A percentile compares a stretch with the other conserved stretches of the same genome.
phyloP scores from a whole-genome alignment of 306 rosid species.

The Quercus ilex region DNA sequence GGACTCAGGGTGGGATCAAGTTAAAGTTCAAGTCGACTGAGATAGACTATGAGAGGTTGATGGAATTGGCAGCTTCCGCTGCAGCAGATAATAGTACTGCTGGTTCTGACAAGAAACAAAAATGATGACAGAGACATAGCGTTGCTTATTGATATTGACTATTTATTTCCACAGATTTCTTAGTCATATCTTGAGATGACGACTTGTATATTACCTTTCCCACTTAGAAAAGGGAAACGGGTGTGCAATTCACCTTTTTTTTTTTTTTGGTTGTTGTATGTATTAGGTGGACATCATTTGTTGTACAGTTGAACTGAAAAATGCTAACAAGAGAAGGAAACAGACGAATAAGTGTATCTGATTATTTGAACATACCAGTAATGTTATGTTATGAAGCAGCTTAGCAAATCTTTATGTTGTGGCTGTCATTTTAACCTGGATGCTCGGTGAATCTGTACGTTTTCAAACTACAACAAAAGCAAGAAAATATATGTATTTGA shows the following conservation, averaged over 20 bases:
- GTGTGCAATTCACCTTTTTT: constrained; percentile 12
- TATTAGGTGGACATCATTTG: constrained; percentile 18
- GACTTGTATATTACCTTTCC: constrained; percentile 14
- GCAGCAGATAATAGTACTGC: constrained; percentile 21
- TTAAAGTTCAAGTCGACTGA: constrained; percentile 52
- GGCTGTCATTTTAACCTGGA: background rate
- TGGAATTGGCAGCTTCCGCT: constrained; percentile 46
- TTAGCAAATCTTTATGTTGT: background rate
- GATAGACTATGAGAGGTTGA: constrained; percentile 50
- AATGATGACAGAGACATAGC: background rate
- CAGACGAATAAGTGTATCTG: background rate
- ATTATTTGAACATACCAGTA: background rate
- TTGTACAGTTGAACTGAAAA: constrained; percentile 38
- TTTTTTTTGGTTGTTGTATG: constrained; percentile 22
- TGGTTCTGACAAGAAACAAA: constrained; percentile 40
- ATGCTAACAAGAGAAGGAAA: constrained; percentile 24
- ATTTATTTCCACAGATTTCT: background rate
- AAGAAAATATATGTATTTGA: background rate
- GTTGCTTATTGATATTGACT: background rate
- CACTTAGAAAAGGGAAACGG: constrained; percentile 15
- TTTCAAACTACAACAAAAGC: background rate
- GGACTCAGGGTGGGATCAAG: constrained; percentile 81
- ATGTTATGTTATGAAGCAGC: too few species aligned
- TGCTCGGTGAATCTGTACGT: background rate
- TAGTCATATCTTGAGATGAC: constrained; percentile 24